These are phyloP conservation scores for Chloropicon primus DNA, from an alignment of 139 green algal genomes.

Conservation along the genomic window DNA sequence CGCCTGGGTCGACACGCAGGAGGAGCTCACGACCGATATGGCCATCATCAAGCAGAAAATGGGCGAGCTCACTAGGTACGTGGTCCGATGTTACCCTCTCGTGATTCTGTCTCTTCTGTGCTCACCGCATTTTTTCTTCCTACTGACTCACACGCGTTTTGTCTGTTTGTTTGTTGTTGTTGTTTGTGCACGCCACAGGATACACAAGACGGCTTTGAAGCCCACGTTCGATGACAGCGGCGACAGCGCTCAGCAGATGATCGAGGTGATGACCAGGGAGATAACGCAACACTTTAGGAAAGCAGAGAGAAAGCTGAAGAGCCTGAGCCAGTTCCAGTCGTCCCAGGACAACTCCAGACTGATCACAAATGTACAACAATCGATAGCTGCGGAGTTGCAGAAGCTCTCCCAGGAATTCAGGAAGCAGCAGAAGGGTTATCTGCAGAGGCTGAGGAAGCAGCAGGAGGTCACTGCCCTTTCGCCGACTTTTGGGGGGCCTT, in stretches of 20 bases:
- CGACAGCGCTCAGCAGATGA: slow-evolving; percentile 26
- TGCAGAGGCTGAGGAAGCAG: slow-evolving; percentile 57
- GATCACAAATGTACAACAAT: slow-evolving; percentile 51
- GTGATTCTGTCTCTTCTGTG: too few relatives aligned
- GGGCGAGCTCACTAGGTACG: slow-evolving; percentile 31
- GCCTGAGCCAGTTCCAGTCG: slow-evolving; percentile 16
- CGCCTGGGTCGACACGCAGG: slow-evolving; percentile 31
- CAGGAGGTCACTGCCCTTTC: slow-evolving; percentile 21
- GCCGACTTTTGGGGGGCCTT: background rate
- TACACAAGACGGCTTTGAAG: slow-evolving; percentile 28
- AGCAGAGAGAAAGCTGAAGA: slow-evolving; percentile 33
- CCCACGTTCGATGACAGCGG: slow-evolving; percentile 38
- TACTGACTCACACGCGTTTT: too few relatives aligned
- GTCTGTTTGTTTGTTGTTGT: too few relatives aligned
- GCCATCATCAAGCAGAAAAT: slow-evolving; percentile 38
- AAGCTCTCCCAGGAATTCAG: slow-evolving; percentile 69
- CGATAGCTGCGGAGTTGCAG: slow-evolving; percentile 71
- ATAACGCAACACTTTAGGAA: slow-evolving; percentile 38
- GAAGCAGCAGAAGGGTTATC: slow-evolving; percentile 70
- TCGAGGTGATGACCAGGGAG: slow-evolving; percentile 40
- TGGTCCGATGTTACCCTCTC: background rate
- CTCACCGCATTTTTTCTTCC: too few relatives aligned
- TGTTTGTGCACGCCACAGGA: too few relatives aligned
- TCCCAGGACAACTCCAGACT: slow-evolving; percentile 35
- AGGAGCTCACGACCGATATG: slow-evolving; percentile 39